These are phyloP conservation scores for Rhizopus sp. DNA, from an alignment of 371 early-diverging fungal genomes.

Conservation along the genomic window DNA sequence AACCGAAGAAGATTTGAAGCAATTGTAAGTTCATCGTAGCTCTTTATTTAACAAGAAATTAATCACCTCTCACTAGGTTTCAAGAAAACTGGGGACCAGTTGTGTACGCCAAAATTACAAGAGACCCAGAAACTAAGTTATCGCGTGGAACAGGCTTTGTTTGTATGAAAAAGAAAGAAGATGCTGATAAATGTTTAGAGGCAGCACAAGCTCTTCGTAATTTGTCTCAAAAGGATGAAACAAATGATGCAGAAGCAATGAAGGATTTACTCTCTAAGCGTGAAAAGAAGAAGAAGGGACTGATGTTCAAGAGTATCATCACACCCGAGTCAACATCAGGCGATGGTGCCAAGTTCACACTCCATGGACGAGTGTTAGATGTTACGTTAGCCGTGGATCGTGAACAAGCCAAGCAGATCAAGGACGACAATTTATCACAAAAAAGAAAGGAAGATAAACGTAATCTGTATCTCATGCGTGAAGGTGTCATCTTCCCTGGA, in stretches of 20 bases:
- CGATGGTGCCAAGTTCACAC: conserved; percentile 63
- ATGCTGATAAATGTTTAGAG: conserved; percentile 74
- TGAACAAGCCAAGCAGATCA: conserved; percentile 67
- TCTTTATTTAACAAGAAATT: neutral
- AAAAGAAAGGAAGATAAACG: conserved; percentile 80
- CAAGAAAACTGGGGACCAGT: conserved; percentile 70
- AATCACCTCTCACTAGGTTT: conserved; percentile 36
- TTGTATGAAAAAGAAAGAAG: conserved; percentile 72
- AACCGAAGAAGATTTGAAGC: conserved; percentile 77
- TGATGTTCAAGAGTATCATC: conserved; percentile 63
- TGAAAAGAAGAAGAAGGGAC: conserved; percentile 60
- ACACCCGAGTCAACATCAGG: conserved; percentile 68
- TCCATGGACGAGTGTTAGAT: conserved; percentile 83
- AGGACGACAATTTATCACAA: conserved; percentile 60
- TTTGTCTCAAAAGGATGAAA: conserved; percentile 44
- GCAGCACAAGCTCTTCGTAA: conserved; percentile 63
- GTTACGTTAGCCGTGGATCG: conserved; percentile 81
- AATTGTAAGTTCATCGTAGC: conserved; percentile 52
- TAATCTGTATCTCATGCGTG: conserved; percentile 74
- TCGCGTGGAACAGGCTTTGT: conserved; percentile 95
- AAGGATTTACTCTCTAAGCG: conserved; percentile 41
- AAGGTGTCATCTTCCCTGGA: conserved; percentile 85
- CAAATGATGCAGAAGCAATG: conserved; percentile 31
- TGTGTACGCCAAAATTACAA: conserved; percentile 82
- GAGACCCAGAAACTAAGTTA: conserved; percentile 77